phyloP scores from a whole-genome alignment of 495 filamentous ascomycete genomes.

The Penicillium pancosmium region DNA sequence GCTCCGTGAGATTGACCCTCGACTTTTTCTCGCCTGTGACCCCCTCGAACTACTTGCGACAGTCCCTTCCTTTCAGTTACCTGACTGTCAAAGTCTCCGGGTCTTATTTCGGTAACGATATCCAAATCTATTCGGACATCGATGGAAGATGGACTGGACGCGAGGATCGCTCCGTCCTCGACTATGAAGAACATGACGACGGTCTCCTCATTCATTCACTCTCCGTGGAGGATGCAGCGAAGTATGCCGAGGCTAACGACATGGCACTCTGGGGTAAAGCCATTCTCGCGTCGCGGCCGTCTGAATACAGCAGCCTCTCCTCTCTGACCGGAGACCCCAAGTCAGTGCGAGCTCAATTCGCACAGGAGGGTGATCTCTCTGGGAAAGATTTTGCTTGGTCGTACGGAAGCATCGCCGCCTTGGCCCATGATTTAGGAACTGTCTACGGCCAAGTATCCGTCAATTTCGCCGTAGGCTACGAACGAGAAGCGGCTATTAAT shows the following conservation, averaged over 20 bases:
- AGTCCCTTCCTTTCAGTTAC: slow-evolving; percentile 81
- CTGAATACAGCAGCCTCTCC: slow-evolving; percentile 31
- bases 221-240: slow-evolving; percentile 37
- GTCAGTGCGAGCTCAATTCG: slow-evolving; percentile 30
- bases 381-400: slow-evolving; percentile 27
- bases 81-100: slow-evolving; percentile 62
- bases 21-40: slow-evolving; percentile 87
- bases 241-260: slow-evolving; percentile 44
- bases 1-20: slow-evolving; percentile 40
- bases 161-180: slow-evolving; percentile 27
- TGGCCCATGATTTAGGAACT: slow-evolving; percentile 47
- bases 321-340: slow-evolving; percentile 28
- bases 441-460: slow-evolving; percentile 35
- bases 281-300: slow-evolving; percentile 34
- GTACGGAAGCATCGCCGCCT: slow-evolving; percentile 35
- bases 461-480: slow-evolving; percentile 52
- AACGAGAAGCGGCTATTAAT: slow-evolving; percentile 47
- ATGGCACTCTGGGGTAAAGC: slow-evolving; percentile 50
- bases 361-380: slow-evolving; percentile 23
- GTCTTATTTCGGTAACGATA: slow-evolving; percentile 23
- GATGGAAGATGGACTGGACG: slow-evolving; percentile 54
- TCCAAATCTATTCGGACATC: slow-evolving; percentile 53
- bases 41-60: slow-evolving; percentile 76
- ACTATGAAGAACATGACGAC: slow-evolving; percentile 28
- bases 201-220: slow-evolving; percentile 33